Evolutionary conservation across 345 rosid genomes (phyloP).

Genomic region (Adansonia digitata): DNA sequence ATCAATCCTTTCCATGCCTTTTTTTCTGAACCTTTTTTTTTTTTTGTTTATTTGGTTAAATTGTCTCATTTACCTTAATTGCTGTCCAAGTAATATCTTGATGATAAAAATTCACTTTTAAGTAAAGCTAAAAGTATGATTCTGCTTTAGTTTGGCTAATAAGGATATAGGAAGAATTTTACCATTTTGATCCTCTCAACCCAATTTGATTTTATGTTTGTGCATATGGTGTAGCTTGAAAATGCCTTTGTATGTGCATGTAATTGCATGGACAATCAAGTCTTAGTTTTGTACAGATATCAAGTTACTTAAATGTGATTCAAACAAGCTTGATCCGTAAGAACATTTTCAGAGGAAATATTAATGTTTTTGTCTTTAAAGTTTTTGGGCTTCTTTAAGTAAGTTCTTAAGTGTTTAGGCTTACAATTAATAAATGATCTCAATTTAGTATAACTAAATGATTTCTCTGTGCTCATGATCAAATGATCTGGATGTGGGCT

Average conservation of each 20-base stretch:
- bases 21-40: background rate
- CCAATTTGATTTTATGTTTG: background rate
- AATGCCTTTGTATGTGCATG: background rate
- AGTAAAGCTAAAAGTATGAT: slow-evolving; percentile 1
- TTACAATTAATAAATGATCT: background rate
- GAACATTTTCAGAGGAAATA: background rate
- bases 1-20: slow-evolving; percentile 14
- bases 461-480: background rate
- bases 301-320: background rate
- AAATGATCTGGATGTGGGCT: background rate
- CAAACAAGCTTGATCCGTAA: background rate
- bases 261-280: background rate
- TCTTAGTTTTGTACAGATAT: background rate
- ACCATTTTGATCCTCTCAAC: background rate
- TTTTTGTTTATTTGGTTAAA: background rate
- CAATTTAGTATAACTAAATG: background rate
- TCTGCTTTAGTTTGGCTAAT: background rate
- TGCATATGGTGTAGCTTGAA: background rate
- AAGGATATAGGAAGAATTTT: background rate
- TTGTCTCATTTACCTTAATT: background rate
- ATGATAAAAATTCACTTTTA: background rate
- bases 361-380: background rate
- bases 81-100: background rate
- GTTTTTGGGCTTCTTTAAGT: background rate
- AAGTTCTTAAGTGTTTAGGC: background rate